Evolutionary conservation across 83 land plant species (phyloP).

Genomic region (Picea abies): DNA sequence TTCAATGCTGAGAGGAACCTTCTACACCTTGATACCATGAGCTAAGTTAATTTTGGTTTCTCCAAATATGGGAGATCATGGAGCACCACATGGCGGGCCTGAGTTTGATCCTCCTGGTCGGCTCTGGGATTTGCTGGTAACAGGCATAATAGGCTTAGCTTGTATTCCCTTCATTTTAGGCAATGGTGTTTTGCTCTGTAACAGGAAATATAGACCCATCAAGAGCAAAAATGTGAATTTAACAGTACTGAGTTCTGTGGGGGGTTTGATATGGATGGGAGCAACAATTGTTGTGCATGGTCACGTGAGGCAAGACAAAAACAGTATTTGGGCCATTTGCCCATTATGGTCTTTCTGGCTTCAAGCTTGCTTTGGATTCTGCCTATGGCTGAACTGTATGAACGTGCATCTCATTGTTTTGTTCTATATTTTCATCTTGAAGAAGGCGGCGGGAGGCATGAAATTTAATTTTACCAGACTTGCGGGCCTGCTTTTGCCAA

Average conservation of each 20-base stretch:
- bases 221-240: conserved; percentile 32
- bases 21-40: too few species aligned
- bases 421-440: conserved; percentile 19
- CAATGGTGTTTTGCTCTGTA: conserved; percentile 23
- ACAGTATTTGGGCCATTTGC: conserved; percentile 12
- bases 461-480: conserved; percentile 10
- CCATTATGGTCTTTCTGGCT: conserved; percentile 46
- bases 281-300: conserved; percentile 33
- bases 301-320: conserved; percentile 10
- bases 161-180: conserved; percentile 32
- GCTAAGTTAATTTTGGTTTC: too few species aligned
- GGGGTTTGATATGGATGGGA: conserved; percentile 40
- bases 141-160: conserved; percentile 18
- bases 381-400: conserved; percentile 45
- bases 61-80: too few species aligned
- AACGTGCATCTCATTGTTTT: conserved; percentile 21
- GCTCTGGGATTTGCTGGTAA: conserved; percentile 25
- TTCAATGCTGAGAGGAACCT: too few species aligned
- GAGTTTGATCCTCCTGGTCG: neutral
- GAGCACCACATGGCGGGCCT: too few species aligned
- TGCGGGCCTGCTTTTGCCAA: conserved; percentile 19
- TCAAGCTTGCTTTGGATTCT: conserved; percentile 34
- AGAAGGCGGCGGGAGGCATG: neutral
- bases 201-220: conserved; percentile 31
- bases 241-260: conserved; percentile 43